Conservation (phyloP, 257 asterid genomes). For the Knoxia roxburghii region DNA sequence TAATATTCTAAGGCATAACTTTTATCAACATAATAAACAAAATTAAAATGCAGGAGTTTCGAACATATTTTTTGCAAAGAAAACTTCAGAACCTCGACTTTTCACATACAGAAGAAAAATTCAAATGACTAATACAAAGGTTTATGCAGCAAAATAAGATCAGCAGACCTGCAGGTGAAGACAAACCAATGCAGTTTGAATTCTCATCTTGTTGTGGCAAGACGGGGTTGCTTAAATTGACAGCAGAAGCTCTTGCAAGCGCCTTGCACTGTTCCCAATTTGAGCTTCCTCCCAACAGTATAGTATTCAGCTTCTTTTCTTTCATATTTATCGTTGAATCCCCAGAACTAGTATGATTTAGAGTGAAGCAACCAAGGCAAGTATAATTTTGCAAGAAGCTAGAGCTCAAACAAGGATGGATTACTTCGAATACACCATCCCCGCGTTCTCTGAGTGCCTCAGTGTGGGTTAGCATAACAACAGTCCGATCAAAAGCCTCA, state of each 20-base stretch:
- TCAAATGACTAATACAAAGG: not conserved
- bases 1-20: not conserved
- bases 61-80: not conserved
- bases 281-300: constrained; percentile 55
- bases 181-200: constrained; percentile 57
- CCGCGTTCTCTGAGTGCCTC: constrained; percentile 34
- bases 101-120: not conserved
- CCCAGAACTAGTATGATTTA: constrained; percentile 19
- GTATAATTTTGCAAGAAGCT: constrained; percentile 54
- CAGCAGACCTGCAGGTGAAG: constrained; percentile 52
- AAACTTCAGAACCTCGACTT: not conserved
- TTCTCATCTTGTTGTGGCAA: constrained; percentile 21
- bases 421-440: constrained; percentile 45
- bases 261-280: constrained; percentile 62
- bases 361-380: constrained; percentile 52
- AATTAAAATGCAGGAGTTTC: not conserved
- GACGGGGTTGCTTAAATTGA: constrained; percentile 51
- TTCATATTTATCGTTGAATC: constrained; percentile 17
- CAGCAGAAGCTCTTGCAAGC: constrained; percentile 60
- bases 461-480: constrained; percentile 54
- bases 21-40: not conserved
- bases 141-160: constrained; percentile 1
- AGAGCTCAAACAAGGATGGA: constrained; percentile 70
- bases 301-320: constrained; percentile 22
- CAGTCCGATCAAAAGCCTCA: constrained; percentile 69